Base-by-base conservation (phyloP, 176 grass and related monocot genomes). In the Olyra latifolia region DNA sequence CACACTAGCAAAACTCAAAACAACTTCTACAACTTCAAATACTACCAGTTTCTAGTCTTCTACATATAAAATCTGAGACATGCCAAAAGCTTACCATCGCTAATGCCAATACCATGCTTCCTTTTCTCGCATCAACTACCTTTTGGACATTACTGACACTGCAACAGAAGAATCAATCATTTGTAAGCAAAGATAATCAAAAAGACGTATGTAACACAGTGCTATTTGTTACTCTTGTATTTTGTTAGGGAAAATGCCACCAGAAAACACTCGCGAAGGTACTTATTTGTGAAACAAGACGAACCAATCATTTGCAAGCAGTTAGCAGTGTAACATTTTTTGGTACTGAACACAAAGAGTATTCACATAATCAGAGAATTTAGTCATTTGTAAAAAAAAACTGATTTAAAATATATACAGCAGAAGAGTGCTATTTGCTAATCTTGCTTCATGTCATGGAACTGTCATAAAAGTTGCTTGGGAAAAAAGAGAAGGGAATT, bases 111-210 rank as follows among this genome's bases (percentile, higher is more conserved):
- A 86, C 63, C 90, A 98, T 93, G 88, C 82, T 95, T 88, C 88
- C 96, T 86, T 91, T 98, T 82, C 89, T 90, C 11, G 88, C 81
- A 35, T 86, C 68, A 65, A 98, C 92, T 56, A 98, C 92, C 19
- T 89, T 92, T 62, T 89, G 80, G 70, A 98, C 96, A 89, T 98
- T 95, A 47, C 83, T 72, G 45, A 98, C 70, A 84, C 96, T 95
- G 83, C 3, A 45, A 74, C 14, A 50, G n/a, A 10, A 70, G 54
- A 62, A 69, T 39, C 23, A 77, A 78, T 72, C 29, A 64, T 82
- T 32, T 71, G 52, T 48, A 56, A 86, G 42, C 24, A 58, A 72
- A 84, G 39, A 77, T 53, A n/a, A 53, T 3, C 13, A 27, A 35
- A 49, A 32, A 49, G 5, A 70, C 8, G 47, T 63, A 39, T 25